A percentile compares a stretch with the other conserved stretches of the same genome.
phyloP scores from a whole-genome alignment of 768 basidiomycete species.

The Rhizopogon vulgaris region DNA sequence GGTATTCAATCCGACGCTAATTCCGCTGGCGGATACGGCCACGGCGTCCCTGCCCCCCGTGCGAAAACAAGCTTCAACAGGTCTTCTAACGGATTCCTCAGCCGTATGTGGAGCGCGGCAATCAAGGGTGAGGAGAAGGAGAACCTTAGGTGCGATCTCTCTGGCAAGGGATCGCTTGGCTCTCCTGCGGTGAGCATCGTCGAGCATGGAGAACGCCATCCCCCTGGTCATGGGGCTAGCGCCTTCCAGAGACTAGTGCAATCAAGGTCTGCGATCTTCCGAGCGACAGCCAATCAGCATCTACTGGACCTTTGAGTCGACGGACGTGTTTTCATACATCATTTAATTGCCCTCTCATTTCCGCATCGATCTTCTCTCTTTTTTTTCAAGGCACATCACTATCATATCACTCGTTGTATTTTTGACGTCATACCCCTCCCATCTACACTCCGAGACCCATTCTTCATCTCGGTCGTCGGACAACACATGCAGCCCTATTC shows the following conservation, averaged over 20 bases:
- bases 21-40: conserved; percentile 14
- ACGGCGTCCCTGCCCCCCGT: conserved; percentile 8
- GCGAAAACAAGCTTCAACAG: conserved; percentile 35
- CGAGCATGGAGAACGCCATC: conserved; percentile 20
- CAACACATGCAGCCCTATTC: not conserved
- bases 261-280: conserved; percentile 40
- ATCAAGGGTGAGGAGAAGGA: conserved; percentile 34
- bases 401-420: conserved; percentile 13
- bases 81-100: conserved; percentile 48
- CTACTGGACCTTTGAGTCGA: conserved; percentile 22
- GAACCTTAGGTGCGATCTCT: conserved; percentile 6
- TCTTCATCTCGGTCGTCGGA: not conserved
- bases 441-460: not conserved
- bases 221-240: conserved; percentile 21
- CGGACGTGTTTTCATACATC: conserved; percentile 16
- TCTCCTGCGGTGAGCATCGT: conserved; percentile 18
- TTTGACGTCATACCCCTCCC: conserved; percentile 9
- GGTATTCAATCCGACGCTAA: conserved; percentile 7
- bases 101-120: conserved; percentile 71
- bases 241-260: conserved; percentile 38
- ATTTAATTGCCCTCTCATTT: conserved; percentile 12
- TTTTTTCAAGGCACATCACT: conserved; percentile 23
- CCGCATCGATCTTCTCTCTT: conserved; percentile 12
- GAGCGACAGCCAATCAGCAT: conserved; percentile 21
- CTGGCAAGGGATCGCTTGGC: conserved; percentile 3